Conservation (phyloP, 306 rosid genomes). For the Glycine latifolia region DNA sequence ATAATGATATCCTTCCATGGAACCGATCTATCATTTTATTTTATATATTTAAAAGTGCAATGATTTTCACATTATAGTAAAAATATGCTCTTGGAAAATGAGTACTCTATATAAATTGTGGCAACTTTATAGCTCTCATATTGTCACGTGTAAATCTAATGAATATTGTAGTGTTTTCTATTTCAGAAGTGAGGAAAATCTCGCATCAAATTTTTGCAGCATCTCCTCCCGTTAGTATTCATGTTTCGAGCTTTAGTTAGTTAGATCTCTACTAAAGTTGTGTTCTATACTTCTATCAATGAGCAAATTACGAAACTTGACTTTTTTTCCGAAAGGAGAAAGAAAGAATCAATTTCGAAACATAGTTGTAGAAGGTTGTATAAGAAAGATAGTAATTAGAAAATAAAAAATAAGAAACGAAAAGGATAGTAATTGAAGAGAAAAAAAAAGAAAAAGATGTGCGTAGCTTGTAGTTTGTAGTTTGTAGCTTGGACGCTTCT, state of each 20-base stretch:
- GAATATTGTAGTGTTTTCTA: too few species aligned
- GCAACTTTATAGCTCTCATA: neutral
- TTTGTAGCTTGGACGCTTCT: conserved; percentile 44
- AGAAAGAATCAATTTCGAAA: neutral
- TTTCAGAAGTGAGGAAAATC: neutral
- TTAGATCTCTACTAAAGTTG: neutral
- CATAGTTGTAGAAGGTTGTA: conserved; percentile 24
- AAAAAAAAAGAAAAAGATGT: too few species aligned
- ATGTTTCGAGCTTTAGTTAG: neutral
- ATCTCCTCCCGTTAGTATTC: neutral
- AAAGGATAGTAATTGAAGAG: too few species aligned
- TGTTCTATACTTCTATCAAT: neutral
- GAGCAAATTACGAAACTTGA: neutral
- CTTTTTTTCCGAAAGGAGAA: neutral
- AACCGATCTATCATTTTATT: too few species aligned
- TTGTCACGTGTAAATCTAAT: neutral
- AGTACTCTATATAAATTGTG: neutral
- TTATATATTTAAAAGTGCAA: too few species aligned
- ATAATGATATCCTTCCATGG: too few species aligned
- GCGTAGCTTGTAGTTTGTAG: conserved; percentile 23
- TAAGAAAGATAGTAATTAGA: too few species aligned
- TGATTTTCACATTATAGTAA: too few species aligned
- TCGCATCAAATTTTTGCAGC: neutral
- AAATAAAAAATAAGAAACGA: too few species aligned
- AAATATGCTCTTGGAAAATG: too few species aligned